Percentiles rank a stretch among this genome's conserved stretches.
phyloP scores from a whole-genome alignment of 768 basidiomycete species.

The Tricholoma matsutake region DNA sequence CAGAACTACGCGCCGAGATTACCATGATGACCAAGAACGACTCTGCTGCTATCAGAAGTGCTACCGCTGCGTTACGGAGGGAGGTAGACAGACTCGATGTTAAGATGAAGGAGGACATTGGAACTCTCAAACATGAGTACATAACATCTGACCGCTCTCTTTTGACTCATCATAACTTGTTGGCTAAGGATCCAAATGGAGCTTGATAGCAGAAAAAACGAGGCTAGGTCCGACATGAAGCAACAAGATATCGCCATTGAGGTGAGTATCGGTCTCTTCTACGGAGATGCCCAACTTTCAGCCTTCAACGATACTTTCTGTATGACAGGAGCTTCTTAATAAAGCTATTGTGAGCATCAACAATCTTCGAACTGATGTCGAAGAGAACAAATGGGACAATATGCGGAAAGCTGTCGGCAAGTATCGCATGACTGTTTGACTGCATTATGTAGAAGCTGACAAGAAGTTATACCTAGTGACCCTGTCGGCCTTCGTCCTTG shows the following conservation, averaged over 20 bases:
- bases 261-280: constrained; percentile 35
- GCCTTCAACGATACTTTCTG: not conserved
- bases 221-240: constrained; percentile 81
- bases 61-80: constrained; percentile 72
- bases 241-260: constrained; percentile 82
- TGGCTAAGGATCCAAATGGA: constrained; percentile 90
- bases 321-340: constrained; percentile 67
- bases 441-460: constrained; percentile 1
- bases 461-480: constrained; percentile 41
- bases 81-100: constrained; percentile 84
- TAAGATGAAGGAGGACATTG: constrained; percentile 93
- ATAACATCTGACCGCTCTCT: constrained; percentile 24
- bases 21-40: constrained; percentile 83
- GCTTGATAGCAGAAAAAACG: constrained; percentile 89
- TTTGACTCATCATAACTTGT: constrained; percentile 4
- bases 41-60: constrained; percentile 73
- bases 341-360: constrained; percentile 71
- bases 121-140: constrained; percentile 88
- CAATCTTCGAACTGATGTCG: constrained; percentile 76
- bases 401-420: constrained; percentile 79
- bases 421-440: constrained; percentile 21
- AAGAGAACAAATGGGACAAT: constrained; percentile 87
- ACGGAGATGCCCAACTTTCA: not conserved
- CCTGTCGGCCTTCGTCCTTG: constrained; percentile 61
- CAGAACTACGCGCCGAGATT: constrained; percentile 85